Base-by-base conservation (phyloP, 371 early-diverging fungal genomes). In the Lichtheimia hyalospora region DNA sequence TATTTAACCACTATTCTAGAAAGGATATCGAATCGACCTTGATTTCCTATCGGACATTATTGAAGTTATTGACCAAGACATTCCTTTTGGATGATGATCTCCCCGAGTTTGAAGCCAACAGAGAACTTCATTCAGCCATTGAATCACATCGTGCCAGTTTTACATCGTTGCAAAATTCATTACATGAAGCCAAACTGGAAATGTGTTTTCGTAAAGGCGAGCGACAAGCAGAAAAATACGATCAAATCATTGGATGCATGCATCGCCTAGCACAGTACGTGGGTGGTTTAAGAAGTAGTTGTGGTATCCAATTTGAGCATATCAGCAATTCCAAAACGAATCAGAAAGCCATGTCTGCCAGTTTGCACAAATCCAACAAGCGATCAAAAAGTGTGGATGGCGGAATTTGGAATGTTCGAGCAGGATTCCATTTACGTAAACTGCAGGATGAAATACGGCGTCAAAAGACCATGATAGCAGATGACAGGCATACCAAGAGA, bases 201-300 rank as follows among this genome's bases (percentile, higher is more conserved):
- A 57, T 62, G 6, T 75, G 86, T 20, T 83, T 79, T 54, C 83
- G 82, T 34, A 62, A 68, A 42, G 71, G 75, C n/a, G 77, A 79
- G 61, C 71, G 72, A 1, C 66, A 70, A 24, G 63, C 77, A 5
- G 24, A 57, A 0, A 66, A 73, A 15, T 79, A 84, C 51, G 74
- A 69, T 18, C 58, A 65, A n/a, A 71, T 84, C 34, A 72, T 84
- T 0, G 61, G 74, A 1, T 74, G 78, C 24, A 77, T 89, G 58
- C 81, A 87, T 52, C 82, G 84, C 0, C 69, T 91, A 13, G 83
- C 89, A 23, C 88, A 87, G 63, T 84, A 86, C 54, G 73, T 89
- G 61, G 84, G 89, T 7, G 84, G 88, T 8, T 67, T 88, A 24
- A 73, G 87, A 18, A 86, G 87, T 60, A 83, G 86, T 23, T 85